Percentiles rank a stretch among this genome's conserved stretches.
These are phyloP conservation scores for Medicago arabica DNA, from an alignment of 306 rosid species.

Conservation along the genomic window DNA sequence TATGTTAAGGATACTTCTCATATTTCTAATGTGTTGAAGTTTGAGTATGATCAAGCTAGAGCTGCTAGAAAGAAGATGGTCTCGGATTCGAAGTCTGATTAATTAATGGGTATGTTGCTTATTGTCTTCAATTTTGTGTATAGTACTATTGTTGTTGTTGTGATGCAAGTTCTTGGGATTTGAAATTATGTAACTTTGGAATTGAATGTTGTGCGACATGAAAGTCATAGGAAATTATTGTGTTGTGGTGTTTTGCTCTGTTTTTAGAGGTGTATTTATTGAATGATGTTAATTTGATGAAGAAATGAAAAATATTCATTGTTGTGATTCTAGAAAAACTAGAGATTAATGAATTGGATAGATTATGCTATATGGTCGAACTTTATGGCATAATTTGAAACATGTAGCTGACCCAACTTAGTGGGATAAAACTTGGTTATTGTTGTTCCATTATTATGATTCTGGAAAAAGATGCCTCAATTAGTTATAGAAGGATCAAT, in stretches of 20 bases:
- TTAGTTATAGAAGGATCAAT: background rate
- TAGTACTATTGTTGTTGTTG: constrained; percentile 1
- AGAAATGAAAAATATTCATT: too few relatives aligned
- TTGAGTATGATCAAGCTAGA: constrained; percentile 87
- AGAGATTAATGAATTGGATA: too few relatives aligned
- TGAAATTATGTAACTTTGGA: background rate
- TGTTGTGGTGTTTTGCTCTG: background rate
- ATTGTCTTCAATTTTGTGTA: background rate
- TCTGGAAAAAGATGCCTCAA: background rate
- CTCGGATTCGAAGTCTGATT: constrained; percentile 41
- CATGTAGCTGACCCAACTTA: too few relatives aligned
- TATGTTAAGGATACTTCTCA: constrained; percentile 90
- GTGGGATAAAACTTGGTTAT: too few relatives aligned
- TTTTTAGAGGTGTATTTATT: constrained; percentile 13
- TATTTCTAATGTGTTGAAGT: constrained; percentile 79
- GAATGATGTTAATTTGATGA: background rate
- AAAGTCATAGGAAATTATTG: background rate
- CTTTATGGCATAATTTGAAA: too few relatives aligned
- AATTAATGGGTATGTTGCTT: constrained; percentile 34
- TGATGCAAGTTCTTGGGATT: constrained; percentile 25
- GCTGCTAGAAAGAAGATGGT: constrained; percentile 55
- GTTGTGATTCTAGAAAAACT: too few relatives aligned
- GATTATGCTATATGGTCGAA: too few relatives aligned
- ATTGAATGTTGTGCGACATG: background rate
- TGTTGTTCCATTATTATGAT: background rate